These are phyloP conservation scores for Pleurotus djamor DNA, from an alignment of 768 basidiomycete genomes.

Conservation along the genomic window DNA sequence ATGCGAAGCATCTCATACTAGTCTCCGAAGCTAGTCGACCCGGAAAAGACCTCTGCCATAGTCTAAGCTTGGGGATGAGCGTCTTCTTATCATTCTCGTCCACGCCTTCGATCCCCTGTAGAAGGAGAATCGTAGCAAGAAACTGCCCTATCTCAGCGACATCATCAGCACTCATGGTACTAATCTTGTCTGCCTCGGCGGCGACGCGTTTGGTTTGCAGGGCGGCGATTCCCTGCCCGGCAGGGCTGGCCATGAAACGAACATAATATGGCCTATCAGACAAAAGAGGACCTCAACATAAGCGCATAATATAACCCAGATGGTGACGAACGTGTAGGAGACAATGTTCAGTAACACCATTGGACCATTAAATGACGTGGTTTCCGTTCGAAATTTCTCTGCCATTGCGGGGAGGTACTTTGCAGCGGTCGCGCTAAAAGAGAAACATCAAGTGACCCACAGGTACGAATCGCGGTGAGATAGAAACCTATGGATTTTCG, in stretches of 20 bases:
- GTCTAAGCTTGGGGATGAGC: slow-evolving; percentile 27
- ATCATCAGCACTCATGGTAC: slow-evolving; percentile 17
- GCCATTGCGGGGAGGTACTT: slow-evolving; percentile 32
- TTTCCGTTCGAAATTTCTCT: slow-evolving; percentile 22
- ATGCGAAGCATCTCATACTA: slow-evolving; percentile 30
- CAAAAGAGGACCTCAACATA: background rate
- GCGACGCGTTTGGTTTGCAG: slow-evolving; percentile 35
- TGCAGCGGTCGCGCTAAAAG: slow-evolving; percentile 30
- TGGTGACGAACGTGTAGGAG: slow-evolving; percentile 26
- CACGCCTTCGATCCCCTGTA: slow-evolving; percentile 30
- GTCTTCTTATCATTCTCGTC: slow-evolving; percentile 25
- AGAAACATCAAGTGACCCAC: background rate
- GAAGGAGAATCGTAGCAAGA: slow-evolving; percentile 32
- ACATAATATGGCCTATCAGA: slow-evolving; percentile 35
- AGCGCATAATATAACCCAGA: background rate
- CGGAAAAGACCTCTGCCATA: slow-evolving; percentile 25
- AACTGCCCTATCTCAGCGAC: slow-evolving; percentile 37
- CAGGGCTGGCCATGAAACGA: slow-evolving; percentile 29
- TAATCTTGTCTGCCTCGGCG: slow-evolving; percentile 15
- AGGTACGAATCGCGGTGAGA: background rate
- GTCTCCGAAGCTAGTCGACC: slow-evolving; percentile 29
- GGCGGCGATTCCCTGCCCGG: slow-evolving; percentile 27
- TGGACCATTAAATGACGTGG: slow-evolving; percentile 18
- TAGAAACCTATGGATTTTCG: slow-evolving; percentile 17
- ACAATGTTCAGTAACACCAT: slow-evolving; percentile 30